Evolutionary conservation across 1,139 yeast genomes (phyloP).

Genomic region (Pichia sp.): DNA sequence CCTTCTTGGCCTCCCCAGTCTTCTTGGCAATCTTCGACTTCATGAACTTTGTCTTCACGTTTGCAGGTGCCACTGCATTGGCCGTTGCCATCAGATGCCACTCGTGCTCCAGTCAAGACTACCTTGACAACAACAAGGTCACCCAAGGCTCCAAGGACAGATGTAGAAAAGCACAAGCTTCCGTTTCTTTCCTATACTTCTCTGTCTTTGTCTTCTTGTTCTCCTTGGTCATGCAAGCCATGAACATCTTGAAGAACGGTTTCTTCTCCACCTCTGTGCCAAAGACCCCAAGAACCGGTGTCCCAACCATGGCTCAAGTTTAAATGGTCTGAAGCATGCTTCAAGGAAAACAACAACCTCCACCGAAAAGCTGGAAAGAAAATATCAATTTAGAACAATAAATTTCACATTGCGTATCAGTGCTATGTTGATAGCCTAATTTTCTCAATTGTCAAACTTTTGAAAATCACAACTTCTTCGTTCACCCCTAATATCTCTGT

Average conservation of each 20-base stretch:
- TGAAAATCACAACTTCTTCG: too few relatives aligned
- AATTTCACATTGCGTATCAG: not conserved
- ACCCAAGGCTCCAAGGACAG: slow-evolving; percentile 73
- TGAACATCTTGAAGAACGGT: slow-evolving; percentile 64
- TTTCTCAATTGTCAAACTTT: too few relatives aligned
- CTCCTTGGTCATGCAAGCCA: slow-evolving; percentile 57
- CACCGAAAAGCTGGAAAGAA: not conserved
- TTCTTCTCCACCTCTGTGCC: slow-evolving; percentile 57
- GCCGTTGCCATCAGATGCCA: slow-evolving; percentile 86
- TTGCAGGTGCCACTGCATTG: slow-evolving; percentile 90
- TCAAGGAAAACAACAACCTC: not conserved
- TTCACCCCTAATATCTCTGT: too few relatives aligned
- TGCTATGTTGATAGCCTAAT: not conserved
- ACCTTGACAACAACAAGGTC: slow-evolving; percentile 61
- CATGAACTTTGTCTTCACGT: slow-evolving; percentile 84
- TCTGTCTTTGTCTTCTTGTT: slow-evolving; percentile 72
- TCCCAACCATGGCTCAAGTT: slow-evolving; percentile 85
- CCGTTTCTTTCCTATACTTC: slow-evolving; percentile 86
- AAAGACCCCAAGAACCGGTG: slow-evolving; percentile 63
- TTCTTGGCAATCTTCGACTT: slow-evolving; percentile 72
- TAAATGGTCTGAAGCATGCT: slow-evolving; percentile 30
- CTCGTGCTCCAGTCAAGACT: slow-evolving; percentile 69
- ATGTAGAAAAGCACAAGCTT: slow-evolving; percentile 95
- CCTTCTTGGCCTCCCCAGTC: slow-evolving; percentile 83
- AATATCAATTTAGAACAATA: not conserved